Percentiles rank a stretch among this genome's conserved stretches.
Conservation (phyloP, 2,329 filamentous ascomycete genomes). For the Sphaerostilbella broomeana region DNA sequence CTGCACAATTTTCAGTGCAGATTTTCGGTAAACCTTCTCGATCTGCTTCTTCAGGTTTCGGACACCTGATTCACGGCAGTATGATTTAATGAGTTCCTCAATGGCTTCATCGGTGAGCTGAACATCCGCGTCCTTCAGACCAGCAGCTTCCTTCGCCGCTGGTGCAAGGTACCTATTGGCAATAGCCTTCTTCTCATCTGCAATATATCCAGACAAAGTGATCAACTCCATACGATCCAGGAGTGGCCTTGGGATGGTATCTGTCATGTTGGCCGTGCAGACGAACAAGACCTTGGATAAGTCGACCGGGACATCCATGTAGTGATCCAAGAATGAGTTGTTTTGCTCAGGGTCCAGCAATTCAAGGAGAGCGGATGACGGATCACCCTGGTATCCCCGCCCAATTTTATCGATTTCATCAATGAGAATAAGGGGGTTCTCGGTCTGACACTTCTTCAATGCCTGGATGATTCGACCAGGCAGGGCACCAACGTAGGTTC, state of each 20-base stretch:
- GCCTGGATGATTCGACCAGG: constrained; percentile 97
- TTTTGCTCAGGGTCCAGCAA: constrained; percentile 96
- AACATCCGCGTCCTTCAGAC: constrained; percentile 87
- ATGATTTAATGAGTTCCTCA: constrained; percentile 95
- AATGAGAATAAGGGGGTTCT: constrained; percentile 93
- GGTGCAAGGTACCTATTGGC: constrained; percentile 89
- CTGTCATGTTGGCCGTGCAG: constrained; percentile 97
- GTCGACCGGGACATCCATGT: constrained; percentile 97
- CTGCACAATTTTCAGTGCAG: constrained; percentile 92
- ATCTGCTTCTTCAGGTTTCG: constrained; percentile 99
- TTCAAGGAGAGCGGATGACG: constrained; percentile 87
- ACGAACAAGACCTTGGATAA: constrained; percentile 97
- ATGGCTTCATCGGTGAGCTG: constrained; percentile 79
- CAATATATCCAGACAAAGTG: constrained; percentile 89
- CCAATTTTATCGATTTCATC: constrained; percentile 99
- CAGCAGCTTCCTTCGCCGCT: constrained; percentile 88
- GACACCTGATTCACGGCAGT: constrained; percentile 94
- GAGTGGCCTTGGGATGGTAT: constrained; percentile 90
- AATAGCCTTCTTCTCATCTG: constrained; percentile 98
- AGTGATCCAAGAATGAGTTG: constrained; percentile 93
- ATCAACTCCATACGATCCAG: constrained; percentile 98
- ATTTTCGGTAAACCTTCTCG: constrained; percentile 97
- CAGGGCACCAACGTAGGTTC: constrained; percentile 92
- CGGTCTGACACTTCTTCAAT: constrained; percentile 97
- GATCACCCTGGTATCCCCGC: constrained; percentile 91